Conservation (phyloP, 768 basidiomycete species). For the Lactifluus pinguis region DNA sequence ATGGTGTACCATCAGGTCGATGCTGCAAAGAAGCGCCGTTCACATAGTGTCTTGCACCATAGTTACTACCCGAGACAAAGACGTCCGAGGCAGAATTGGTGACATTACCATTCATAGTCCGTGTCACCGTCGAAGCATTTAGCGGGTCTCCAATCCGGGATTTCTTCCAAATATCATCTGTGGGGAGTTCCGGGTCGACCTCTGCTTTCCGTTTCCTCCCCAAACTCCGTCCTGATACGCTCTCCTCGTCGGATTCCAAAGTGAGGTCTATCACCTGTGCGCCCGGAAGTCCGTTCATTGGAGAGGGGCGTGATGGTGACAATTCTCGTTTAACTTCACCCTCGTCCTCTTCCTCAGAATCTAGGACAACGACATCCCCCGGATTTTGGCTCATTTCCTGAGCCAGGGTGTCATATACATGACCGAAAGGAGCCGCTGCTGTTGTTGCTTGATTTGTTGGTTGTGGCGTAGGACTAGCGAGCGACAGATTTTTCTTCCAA, state of each 20-base stretch:
- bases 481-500: constrained; percentile 48
- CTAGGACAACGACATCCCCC: constrained; percentile 49
- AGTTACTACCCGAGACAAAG: constrained; percentile 11
- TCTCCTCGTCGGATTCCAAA: constrained; percentile 70
- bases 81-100: constrained; percentile 9
- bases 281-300: constrained; percentile 9
- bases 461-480: not conserved
- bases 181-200: constrained; percentile 41
- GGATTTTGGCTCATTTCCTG: constrained; percentile 36
- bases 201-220: constrained; percentile 57
- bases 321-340: constrained; percentile 67
- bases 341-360: constrained; percentile 68
- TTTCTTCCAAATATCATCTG: constrained; percentile 73
- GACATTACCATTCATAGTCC: constrained; percentile 15
- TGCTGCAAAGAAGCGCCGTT: constrained; percentile 12
- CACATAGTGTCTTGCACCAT: constrained; percentile 16
- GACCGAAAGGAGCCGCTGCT: not conserved
- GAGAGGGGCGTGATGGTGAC: constrained; percentile 46
- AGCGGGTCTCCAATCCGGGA: constrained; percentile 29
- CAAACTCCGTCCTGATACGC: constrained; percentile 26
- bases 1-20: constrained; percentile 6
- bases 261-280: constrained; percentile 75
- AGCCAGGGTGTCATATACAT: not conserved
- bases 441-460: not conserved
- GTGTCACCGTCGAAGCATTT: constrained; percentile 14